Conservation (phyloP, 208 protist genomes). For the Balamuthia mandrillaris region DNA sequence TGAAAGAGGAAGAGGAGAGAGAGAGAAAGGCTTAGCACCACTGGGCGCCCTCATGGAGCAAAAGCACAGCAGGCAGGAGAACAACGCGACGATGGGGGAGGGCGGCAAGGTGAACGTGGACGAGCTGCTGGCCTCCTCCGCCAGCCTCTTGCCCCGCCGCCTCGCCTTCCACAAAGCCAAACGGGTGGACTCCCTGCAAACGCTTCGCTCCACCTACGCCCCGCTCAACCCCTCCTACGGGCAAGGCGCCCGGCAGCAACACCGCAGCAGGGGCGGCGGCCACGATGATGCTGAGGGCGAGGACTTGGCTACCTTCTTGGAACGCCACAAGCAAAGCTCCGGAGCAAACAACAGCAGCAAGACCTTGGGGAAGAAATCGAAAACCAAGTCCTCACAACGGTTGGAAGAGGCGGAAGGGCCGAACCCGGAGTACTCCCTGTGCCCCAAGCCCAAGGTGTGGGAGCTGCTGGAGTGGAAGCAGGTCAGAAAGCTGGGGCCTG, state of each 20-base stretch:
- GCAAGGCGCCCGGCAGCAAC: no score
- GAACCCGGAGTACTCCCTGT: slow-evolving; percentile 10
- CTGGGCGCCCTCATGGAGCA: not conserved
- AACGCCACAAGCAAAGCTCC: no score
- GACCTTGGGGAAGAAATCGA: not conserved
- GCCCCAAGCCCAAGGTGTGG: slow-evolving; percentile 11
- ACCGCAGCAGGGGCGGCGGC: not conserved
- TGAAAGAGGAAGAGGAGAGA: not conserved
- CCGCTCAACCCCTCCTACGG: slow-evolving; percentile 27
- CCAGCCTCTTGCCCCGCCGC: not conserved
- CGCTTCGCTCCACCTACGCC: slow-evolving; percentile 17
- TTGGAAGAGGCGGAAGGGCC: not conserved
- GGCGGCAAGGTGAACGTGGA: not conserved
- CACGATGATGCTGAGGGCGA: no score
- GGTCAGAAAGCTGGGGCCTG: slow-evolving; percentile 47
- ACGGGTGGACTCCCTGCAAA: not conserved
- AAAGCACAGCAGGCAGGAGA: not conserved
- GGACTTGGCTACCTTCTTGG: no score
- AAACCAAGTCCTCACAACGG: not conserved
- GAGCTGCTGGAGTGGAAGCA: not conserved
- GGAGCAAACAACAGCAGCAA: not conserved
- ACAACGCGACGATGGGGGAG: not conserved
- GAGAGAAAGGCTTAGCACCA: not conserved
- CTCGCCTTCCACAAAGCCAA: slow-evolving; percentile 21
- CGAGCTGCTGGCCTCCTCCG: slow-evolving; percentile 7